phyloP scores from a whole-genome alignment of 768 basidiomycete species.

The Trametes gibbosa region DNA sequence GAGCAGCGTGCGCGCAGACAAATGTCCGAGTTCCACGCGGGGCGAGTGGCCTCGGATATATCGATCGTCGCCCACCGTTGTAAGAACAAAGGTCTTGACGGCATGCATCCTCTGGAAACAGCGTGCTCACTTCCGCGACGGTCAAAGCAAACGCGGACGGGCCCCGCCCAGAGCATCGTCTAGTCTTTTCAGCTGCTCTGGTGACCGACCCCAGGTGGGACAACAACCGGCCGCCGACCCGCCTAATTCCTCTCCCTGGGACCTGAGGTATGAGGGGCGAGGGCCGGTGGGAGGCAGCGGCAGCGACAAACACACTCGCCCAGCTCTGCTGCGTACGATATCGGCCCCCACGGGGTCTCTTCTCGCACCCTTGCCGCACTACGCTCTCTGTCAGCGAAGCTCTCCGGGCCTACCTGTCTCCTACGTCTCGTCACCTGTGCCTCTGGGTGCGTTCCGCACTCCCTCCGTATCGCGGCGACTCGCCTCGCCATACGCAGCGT shows the following conservation, averaged over 20 bases:
- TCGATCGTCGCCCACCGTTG: background rate
- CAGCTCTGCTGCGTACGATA: background rate
- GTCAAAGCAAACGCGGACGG: background rate
- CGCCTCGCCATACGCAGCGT: background rate
- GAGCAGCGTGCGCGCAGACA: background rate
- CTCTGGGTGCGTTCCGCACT: no score
- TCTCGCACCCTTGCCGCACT: background rate
- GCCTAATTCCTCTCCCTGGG: conserved; percentile 2
- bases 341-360: background rate
- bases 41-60: background rate
- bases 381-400: background rate
- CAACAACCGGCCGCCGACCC: background rate
- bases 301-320: background rate
- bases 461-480: conserved; percentile 10
- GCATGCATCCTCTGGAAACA: background rate
- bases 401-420: background rate
- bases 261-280: background rate
- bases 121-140: background rate
- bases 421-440: no score
- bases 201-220: background rate
- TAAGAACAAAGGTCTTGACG: background rate
- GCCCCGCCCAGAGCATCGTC: background rate
- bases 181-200: background rate
- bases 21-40: background rate
- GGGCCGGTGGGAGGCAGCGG: background rate